Conservation (phyloP, 805 yeast genomes). For the Nematodospora valgi region DNA sequence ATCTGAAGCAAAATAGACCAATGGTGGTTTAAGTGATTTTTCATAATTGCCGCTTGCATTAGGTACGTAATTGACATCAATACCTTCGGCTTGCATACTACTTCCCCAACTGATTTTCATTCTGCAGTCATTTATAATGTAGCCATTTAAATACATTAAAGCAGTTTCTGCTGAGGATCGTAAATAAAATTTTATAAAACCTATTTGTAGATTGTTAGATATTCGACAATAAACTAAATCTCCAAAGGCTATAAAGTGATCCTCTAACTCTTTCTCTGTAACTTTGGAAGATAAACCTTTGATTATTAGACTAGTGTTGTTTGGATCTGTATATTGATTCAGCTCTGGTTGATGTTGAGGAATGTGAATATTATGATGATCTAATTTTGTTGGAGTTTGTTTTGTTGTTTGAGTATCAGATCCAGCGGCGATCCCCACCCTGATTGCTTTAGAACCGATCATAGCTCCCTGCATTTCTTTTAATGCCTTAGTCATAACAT, state of each 20-base stretch:
- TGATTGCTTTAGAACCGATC: constrained; percentile 69
- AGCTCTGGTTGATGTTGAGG: constrained; percentile 51
- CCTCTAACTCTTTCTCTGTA: constrained; percentile 58
- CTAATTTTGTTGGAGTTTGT: constrained; percentile 12
- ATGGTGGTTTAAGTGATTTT: constrained; percentile 16
- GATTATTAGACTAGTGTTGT: constrained; percentile 72
- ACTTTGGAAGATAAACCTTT: constrained; percentile 61
- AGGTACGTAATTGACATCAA: constrained; percentile 2
- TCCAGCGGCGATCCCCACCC: constrained; percentile 52
- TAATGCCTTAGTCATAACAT: constrained; percentile 69
- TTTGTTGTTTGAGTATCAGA: constrained; percentile 7
- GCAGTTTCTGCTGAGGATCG: constrained; percentile 39
- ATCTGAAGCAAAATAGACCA: constrained; percentile 15
- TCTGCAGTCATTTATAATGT: constrained; percentile 24
- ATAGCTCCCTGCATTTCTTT: constrained; percentile 78
- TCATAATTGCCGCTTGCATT: constrained; percentile 8
- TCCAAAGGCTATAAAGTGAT: constrained; percentile 66
- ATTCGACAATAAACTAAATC: constrained; percentile 26
- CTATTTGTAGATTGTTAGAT: constrained; percentile 18
- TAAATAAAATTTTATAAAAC: constrained; percentile 23
- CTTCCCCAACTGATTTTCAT: constrained; percentile 32
- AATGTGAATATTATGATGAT: constrained; percentile 15
- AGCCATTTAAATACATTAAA: constrained; percentile 28
- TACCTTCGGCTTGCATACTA: constrained; percentile 5
- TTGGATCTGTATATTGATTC: constrained; percentile 71